Conservation (phyloP, 495 filamentous ascomycete species). For the Aspergillus wentii region DNA sequence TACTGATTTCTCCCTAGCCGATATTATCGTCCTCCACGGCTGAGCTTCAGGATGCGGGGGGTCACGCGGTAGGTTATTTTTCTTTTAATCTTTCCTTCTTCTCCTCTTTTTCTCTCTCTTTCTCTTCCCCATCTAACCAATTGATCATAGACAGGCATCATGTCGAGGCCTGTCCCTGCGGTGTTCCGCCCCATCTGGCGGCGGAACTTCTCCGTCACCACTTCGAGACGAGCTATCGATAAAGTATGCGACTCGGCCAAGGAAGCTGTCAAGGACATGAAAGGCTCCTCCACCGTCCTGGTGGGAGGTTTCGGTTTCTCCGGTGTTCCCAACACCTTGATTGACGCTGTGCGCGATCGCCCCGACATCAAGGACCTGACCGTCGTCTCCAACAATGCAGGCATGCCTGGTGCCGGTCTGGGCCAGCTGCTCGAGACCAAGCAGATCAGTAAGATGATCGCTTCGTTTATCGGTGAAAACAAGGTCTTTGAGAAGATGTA, state of each 20-base stretch:
- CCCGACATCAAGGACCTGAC: conserved; percentile 70
- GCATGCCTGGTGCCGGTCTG: conserved; percentile 71
- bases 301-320: conserved; percentile 84
- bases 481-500: conserved; percentile 86
- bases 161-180: conserved; percentile 27
- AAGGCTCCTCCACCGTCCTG: conserved; percentile 62
- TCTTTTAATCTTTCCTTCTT: conserved; percentile 1
- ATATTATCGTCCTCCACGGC: no score
- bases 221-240: conserved; percentile 63
- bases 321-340: conserved; percentile 79
- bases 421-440: conserved; percentile 65
- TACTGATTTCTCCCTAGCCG: no score
- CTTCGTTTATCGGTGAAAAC: conserved; percentile 85
- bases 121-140: not conserved
- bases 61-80: no score
- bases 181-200: conserved; percentile 35
- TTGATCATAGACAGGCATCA: conserved; percentile 9
- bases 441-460: conserved; percentile 85
- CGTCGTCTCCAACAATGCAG: conserved; percentile 87
- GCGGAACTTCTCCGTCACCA: conserved; percentile 60
- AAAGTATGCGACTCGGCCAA: conserved; percentile 69
- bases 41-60: no score
- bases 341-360: conserved; percentile 68
- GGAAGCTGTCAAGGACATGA: conserved; percentile 69
- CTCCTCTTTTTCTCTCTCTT: not conserved